Base-by-base conservation (phyloP, 331 rosid species). In the Dryas integrifolia region DNA sequence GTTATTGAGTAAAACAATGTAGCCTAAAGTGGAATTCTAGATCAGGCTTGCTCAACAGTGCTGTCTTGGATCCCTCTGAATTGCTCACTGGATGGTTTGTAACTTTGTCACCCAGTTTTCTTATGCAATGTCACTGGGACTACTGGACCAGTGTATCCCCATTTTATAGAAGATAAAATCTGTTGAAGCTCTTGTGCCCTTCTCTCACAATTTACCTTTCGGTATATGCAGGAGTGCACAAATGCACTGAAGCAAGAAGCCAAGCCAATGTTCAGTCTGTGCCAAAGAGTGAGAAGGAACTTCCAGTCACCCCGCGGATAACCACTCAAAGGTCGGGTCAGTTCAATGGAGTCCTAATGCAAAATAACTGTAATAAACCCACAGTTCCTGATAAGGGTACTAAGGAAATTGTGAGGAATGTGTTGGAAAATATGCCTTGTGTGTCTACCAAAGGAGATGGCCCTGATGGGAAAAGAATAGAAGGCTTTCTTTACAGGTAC, bases 401-500 rank as follows among this genome's bases (percentile, higher is more conserved):
- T 14, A 85, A 79, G 56, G 81, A 85, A 12, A 59, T 72, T 13
- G 69, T 57, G 56, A 85, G 58, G 78, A 83, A 81, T 60, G 73
- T 82, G 69, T 74, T 86, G 80, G 89, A 85, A 40, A 92, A 83
- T 47, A 87, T 91, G 97, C 97, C 96, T 0, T 75, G 89, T 45
- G 96, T 91, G 41, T 82, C 91, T 1, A 82, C 96, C 0, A 82
- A 66, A 72, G 92, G 87, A 26, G 80, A 68, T 0, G 96, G 97
- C 9, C 92, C 96, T 44, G 55, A 80, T 56, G 91, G 97, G 3
- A 89, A 60, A 65, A 88, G 75, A 75, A 70, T 91, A 62, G 86
- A 91, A 65, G 97, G 97, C 1, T 87, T 91, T 77, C 96, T 91
- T 18, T 91, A 87, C 70, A 70, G 88, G 50, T 89, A 88, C 69